Conservation (phyloP, 352 stramenopile genomes). For the Pythium angustatum region DNA sequence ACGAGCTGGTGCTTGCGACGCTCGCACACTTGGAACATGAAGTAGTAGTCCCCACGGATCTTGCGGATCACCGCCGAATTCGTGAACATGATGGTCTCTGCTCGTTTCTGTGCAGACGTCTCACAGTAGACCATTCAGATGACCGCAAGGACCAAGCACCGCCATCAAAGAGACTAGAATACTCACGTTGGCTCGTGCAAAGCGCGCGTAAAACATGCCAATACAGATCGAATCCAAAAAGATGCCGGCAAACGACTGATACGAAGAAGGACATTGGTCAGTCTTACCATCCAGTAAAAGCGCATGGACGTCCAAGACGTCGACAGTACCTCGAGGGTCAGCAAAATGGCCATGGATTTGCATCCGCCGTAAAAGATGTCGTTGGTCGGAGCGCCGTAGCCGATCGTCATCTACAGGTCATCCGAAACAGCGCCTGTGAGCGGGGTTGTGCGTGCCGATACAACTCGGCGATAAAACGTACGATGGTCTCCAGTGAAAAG, state of each 20-base stretch:
- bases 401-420: slow-evolving; percentile 88
- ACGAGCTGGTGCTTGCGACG: slow-evolving; percentile 88
- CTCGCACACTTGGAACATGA: slow-evolving; percentile 92
- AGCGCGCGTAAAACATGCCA: slow-evolving; percentile 86
- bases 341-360: slow-evolving; percentile 70
- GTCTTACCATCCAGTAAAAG: neutral
- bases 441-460: too few relatives aligned
- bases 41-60: slow-evolving; percentile 89
- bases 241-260: slow-evolving; percentile 80
- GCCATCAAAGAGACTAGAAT: neutral
- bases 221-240: slow-evolving; percentile 88
- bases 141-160: too few relatives aligned
- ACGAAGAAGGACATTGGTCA: neutral
- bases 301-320: too few relatives aligned
- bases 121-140: too few relatives aligned
- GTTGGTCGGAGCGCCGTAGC: slow-evolving; percentile 82
- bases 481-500: slow-evolving; percentile 88
- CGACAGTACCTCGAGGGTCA: slow-evolving; percentile 72
- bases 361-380: slow-evolving; percentile 89
- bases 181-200: slow-evolving; percentile 75
- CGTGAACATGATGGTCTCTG: slow-evolving; percentile 87
- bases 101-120: slow-evolving; percentile 59
- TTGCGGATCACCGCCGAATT: slow-evolving; percentile 85
- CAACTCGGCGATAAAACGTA: too few relatives aligned
- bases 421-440: too few relatives aligned